Base-by-base conservation (phyloP, 768 basidiomycete species). In the Astraeus odoratus region DNA sequence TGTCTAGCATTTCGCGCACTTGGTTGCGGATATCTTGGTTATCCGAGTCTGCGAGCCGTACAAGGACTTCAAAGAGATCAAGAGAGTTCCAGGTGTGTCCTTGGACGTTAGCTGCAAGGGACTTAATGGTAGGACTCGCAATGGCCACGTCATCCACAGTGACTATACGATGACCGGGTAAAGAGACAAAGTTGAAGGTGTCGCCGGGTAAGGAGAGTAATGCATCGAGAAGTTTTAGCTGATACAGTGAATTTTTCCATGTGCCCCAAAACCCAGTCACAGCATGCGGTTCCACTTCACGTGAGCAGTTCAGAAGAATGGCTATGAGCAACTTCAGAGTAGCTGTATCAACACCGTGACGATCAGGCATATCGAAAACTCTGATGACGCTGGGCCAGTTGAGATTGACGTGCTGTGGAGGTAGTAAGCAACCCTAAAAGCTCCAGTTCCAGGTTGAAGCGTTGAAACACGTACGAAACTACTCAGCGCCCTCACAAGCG, bases 51-150 rank as follows among this genome's bases (percentile, higher is more conserved):
- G 86, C 83, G 42, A 85, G 72, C 46, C 79, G 76, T n/a, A 95
- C 83, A 3, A 97, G 71, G 23, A 92, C 82, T 63, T 91, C 82
- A 54, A 94, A 88, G 33, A 98, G 68, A 54, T 96, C 91, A 8
- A 92, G 69, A 5, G 89, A 92, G 60, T 98, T 98, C 94, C 94
- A 98, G 0, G 90, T 86, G 52, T 89, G 83, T 2, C 83, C 83
- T 61, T 97, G 93, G 24, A 95, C 88, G 54, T 88, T 91, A 2
- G 82, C 83, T 0, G 93, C 92, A 27, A 95, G 73, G 1, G 86
- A 80, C 63, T 92, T 91, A 69, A 95, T 93, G n/a, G 87, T 90
- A 23, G 89, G 86, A 55, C 86, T 88, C 13, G 89, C 85, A 35
- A 75, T 71, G 2, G 86, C 76, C 31, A 93, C 86, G 50, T 95